Conservation (phyloP, 169 alveolate species). For the Eimeria maxima region DNA sequence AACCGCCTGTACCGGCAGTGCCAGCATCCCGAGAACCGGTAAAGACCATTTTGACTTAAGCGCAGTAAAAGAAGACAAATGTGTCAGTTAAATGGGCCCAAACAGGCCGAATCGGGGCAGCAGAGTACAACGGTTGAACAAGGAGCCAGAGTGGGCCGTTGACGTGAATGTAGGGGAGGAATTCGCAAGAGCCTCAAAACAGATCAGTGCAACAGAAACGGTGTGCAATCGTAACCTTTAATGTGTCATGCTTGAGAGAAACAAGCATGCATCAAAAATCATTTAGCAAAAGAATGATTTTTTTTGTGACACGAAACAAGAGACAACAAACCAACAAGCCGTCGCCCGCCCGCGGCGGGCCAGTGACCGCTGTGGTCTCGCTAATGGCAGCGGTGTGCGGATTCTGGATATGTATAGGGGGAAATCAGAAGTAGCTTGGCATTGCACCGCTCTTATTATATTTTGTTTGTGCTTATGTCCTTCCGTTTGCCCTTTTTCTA, state of each 20-base stretch:
- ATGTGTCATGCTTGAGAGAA: background rate
- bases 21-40: no score
- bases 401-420: background rate
- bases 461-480: no score
- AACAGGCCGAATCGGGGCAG: no score
- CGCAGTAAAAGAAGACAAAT: no score
- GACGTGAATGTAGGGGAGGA: no score
- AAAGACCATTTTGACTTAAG: no score
- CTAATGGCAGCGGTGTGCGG: background rate
- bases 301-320: no score
- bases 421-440: background rate
- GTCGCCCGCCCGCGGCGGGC: background rate
- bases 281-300: background rate
- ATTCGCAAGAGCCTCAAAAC: background rate
- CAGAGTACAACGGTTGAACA: no score
- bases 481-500: background rate
- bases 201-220: background rate
- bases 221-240: background rate
- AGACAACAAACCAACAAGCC: background rate
- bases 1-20: no score
- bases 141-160: no score
- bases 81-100: no score
- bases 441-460: no score
- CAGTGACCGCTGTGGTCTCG: background rate
- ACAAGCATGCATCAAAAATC: background rate